Evolutionary conservation across 257 asterid genomes (phyloP).

Genomic region (Lantana camara): DNA sequence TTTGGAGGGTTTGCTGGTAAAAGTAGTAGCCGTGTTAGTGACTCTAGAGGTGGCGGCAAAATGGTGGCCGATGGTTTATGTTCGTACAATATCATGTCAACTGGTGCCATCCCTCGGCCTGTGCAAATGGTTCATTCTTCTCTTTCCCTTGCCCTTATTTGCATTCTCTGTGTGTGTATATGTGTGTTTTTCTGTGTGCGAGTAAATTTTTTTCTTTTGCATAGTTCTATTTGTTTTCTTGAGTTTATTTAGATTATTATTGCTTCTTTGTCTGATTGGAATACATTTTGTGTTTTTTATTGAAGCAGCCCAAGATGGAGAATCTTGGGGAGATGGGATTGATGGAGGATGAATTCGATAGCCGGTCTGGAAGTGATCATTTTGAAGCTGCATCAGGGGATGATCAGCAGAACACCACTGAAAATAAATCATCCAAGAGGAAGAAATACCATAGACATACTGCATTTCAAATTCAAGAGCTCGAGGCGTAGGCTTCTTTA

Average conservation of each 20-base stretch:
- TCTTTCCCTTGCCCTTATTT: constrained; percentile 59
- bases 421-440: constrained; percentile 44
- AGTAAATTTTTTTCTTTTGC: not conserved
- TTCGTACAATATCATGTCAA: constrained; percentile 41
- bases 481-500: constrained; percentile 57
- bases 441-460: constrained; percentile 75
- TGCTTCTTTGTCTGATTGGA: constrained; percentile 9
- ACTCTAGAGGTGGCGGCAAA: constrained; percentile 40
- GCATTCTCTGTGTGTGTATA: constrained; percentile 14
- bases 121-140: constrained; percentile 44
- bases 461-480: constrained; percentile 77
- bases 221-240: not conserved
- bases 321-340: constrained; percentile 57
- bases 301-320: constrained; percentile 81
- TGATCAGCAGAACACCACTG: constrained; percentile 52
- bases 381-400: constrained; percentile 69
- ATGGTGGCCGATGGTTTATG: constrained; percentile 52
- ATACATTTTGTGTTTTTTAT: constrained; percentile 6
- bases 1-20: constrained; percentile 49
- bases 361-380: constrained; percentile 74
- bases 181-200: not conserved
- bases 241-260: not conserved
- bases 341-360: constrained; percentile 62
- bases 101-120: constrained; percentile 42
- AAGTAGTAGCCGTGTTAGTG: constrained; percentile 30